Percentiles rank a stretch among this genome's conserved stretches.
Evolutionary conservation across 2,329 filamentous ascomycete genomes (phyloP).

Genomic region (Ophiostoma pallidulum): DNA sequence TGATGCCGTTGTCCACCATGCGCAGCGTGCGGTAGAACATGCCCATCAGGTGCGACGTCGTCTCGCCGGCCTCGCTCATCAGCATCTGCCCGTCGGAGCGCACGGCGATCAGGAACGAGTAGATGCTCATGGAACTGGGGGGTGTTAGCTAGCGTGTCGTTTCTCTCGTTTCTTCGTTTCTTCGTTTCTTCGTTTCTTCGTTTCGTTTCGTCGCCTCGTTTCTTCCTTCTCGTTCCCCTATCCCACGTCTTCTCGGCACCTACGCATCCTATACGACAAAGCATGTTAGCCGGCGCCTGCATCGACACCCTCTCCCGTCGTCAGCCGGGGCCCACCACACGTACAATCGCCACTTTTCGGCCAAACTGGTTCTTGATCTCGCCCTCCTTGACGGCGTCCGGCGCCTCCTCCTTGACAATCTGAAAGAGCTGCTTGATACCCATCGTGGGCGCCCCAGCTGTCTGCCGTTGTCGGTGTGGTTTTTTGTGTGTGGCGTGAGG

Average conservation of each 20-base stretch:
- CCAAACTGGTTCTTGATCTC: slow-evolving; percentile 99
- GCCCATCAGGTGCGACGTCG: slow-evolving; percentile 96
- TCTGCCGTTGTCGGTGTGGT: slow-evolving; percentile 21
- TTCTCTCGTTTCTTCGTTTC: no score
- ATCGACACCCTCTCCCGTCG: no score
- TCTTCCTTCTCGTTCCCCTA: no score
- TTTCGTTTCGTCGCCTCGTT: no score
- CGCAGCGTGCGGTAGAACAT: slow-evolving; percentile 98
- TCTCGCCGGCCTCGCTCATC: slow-evolving; percentile 89
- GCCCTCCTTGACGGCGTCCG: slow-evolving; percentile 89
- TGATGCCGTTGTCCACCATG: slow-evolving; percentile 98
- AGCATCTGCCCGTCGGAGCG: slow-evolving; percentile 94
- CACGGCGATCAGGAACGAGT: slow-evolving; percentile 96
- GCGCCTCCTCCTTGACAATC: slow-evolving; percentile 84
- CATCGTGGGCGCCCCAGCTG: no score
- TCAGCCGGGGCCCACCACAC: slow-evolving; percentile 26
- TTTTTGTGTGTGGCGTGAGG: no score
- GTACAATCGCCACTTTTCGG: slow-evolving; percentile 92
- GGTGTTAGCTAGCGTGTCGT: no score
- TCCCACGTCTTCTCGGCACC: no score
- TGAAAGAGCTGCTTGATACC: slow-evolving; percentile 66
- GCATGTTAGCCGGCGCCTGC: neutral
- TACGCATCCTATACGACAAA: slow-evolving; percentile 14
- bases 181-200: no score
- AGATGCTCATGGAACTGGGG: slow-evolving; percentile 91